Evolutionary conservation across 139 green algal species (phyloP).

Genomic region (Chlamydomonas eustigma): DNA sequence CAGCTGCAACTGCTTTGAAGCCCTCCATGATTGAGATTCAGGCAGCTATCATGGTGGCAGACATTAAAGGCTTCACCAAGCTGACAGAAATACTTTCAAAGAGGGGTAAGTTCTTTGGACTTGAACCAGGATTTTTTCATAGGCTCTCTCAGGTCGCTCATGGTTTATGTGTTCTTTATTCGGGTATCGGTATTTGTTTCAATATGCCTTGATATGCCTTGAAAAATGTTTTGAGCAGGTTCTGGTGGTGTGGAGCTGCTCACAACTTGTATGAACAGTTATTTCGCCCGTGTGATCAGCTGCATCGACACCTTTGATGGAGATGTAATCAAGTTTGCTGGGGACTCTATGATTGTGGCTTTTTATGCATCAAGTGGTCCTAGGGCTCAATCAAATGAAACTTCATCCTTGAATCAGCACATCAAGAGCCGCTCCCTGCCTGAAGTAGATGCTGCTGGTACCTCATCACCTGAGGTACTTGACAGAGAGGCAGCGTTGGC

Average conservation of each 20-base stretch:
- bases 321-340: conserved; percentile 82
- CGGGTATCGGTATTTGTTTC: no score
- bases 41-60: conserved; percentile 68
- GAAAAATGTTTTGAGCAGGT: no score
- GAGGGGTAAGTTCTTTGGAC: conserved; percentile 14
- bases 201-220: no score
- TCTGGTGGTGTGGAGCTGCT: conserved; percentile 67
- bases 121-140: no score
- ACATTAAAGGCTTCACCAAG: conserved; percentile 79
- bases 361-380: no score
- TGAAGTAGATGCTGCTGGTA: neutral
- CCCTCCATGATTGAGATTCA: conserved; percentile 49
- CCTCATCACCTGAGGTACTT: neutral
- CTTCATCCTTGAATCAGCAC: neutral
- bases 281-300: conserved; percentile 71
- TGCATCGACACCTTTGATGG: conserved; percentile 56
- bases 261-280: conserved; percentile 79
- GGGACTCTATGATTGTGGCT: conserved; percentile 74
- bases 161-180: no score
- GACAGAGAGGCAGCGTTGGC: conserved; percentile 1
- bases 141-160: no score
- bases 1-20: conserved; percentile 25
- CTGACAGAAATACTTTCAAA: conserved; percentile 70
- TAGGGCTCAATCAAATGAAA: no score
- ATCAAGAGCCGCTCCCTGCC: neutral